Conservation (phyloP, 129 eudicot genomes). For the Tagetes erecta region DNA sequence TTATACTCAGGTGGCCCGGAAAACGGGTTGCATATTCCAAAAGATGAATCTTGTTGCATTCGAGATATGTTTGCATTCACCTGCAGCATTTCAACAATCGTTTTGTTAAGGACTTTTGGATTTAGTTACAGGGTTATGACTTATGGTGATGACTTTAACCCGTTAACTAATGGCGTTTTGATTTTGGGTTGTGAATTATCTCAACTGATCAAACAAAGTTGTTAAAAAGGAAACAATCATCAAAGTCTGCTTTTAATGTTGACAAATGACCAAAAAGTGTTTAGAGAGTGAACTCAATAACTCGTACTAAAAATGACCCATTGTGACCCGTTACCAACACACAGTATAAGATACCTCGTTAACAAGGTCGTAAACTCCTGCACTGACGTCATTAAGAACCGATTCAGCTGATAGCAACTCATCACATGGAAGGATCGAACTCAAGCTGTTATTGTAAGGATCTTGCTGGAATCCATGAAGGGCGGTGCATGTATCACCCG, state of each 20-base stretch:
- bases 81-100: slow-evolving; percentile 38
- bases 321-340: neutral
- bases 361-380: slow-evolving; percentile 58
- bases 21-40: slow-evolving; percentile 88
- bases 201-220: neutral
- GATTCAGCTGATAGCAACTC: slow-evolving; percentile 68
- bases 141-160: neutral
- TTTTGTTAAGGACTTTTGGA: neutral
- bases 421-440: slow-evolving; percentile 87
- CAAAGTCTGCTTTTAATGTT: neutral
- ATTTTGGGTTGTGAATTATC: neutral
- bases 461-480: slow-evolving; percentile 63
- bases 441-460: slow-evolving; percentile 91
- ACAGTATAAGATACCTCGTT: slow-evolving; percentile 42
- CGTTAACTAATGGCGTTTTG: neutral
- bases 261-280: neutral
- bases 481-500: slow-evolving; percentile 83
- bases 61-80: slow-evolving; percentile 65
- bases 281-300: neutral
- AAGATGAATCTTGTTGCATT: slow-evolving; percentile 44
- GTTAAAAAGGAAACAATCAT: neutral
- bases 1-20: slow-evolving; percentile 68
- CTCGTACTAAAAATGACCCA: neutral
- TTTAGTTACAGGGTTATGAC: neutral
- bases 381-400: slow-evolving; percentile 55